Conservation (phyloP, 306 rosid genomes). For the Castanea crenata region DNA sequence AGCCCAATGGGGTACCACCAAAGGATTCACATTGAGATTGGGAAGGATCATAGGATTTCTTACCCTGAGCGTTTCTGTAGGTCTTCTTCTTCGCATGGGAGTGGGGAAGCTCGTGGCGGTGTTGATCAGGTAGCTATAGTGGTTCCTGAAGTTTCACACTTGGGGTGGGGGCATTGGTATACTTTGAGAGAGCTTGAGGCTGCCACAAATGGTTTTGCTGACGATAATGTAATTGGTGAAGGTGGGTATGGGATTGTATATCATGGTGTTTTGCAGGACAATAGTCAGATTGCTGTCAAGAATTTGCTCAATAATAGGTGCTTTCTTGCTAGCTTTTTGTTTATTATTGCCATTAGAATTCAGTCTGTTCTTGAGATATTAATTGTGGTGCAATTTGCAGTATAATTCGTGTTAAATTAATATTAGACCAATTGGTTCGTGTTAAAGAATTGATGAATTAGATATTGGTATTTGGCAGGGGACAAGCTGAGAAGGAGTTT, state of each 20-base stretch:
- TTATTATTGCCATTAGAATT: not conserved
- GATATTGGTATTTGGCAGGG: constrained; percentile 40
- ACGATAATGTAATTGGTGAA: constrained; percentile 80
- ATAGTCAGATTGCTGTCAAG: constrained; percentile 66
- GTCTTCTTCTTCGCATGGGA: constrained; percentile 50
- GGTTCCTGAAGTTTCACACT: constrained; percentile 88
- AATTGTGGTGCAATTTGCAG: not conserved
- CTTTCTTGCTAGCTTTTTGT: not conserved
- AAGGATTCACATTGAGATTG: constrained; percentile 71
- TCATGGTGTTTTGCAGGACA: constrained; percentile 69
- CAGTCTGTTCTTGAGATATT: not conserved
- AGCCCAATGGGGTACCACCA: constrained; percentile 30
- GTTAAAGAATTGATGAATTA: constrained; percentile 6
- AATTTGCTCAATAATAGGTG: constrained; percentile 85
- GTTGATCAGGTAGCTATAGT: constrained; percentile 61
- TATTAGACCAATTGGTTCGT: not conserved
- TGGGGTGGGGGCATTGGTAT: constrained; percentile 97
- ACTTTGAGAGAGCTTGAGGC: constrained; percentile 88
- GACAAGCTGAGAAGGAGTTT: constrained; percentile 92
- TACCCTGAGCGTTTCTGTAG: constrained; percentile 58
- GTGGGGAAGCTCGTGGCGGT: constrained; percentile 45
- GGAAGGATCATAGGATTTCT: constrained; percentile 69
- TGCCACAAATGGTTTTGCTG: constrained; percentile 58
- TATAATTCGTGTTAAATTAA: not conserved
- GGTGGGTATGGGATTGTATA: constrained; percentile 93